Percentiles rank a stretch among this genome's conserved stretches.
Evolutionary conservation across 1,139 yeast genomes (phyloP).

Genomic region (Yamadazyma oceani): DNA sequence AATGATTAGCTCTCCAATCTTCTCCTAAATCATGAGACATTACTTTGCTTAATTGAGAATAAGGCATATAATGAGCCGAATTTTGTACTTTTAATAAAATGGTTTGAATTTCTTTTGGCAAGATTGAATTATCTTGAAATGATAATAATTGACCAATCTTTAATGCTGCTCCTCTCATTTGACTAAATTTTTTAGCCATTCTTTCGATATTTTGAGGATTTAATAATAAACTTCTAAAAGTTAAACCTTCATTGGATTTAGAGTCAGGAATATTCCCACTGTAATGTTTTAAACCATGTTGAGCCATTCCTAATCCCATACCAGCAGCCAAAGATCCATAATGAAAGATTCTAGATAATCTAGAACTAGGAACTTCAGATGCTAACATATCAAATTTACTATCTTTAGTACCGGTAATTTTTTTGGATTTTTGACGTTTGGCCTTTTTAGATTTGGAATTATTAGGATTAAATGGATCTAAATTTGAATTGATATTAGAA

Average conservation of each 20-base stretch:
- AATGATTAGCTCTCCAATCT: constrained; percentile 71
- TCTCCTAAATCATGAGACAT: constrained; percentile 72
- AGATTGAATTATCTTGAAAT: constrained; percentile 82
- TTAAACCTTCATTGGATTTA: constrained; percentile 40
- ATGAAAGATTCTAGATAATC: constrained; percentile 85
- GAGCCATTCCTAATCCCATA: constrained; percentile 80
- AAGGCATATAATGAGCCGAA: constrained; percentile 96
- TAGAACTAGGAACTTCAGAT: constrained; percentile 80
- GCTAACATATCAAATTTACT: constrained; percentile 19
- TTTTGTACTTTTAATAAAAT: constrained; percentile 85
- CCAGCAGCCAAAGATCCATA: constrained; percentile 94
- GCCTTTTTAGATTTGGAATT: constrained; percentile 4
- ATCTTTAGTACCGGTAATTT: constrained; percentile 11
- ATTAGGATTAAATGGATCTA: constrained; percentile 11
- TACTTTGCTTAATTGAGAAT: constrained; percentile 78
- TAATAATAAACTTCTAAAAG: constrained; percentile 62
- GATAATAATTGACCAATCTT: constrained; percentile 95
- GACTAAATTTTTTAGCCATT: constrained; percentile 80
- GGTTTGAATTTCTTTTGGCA: constrained; percentile 83
- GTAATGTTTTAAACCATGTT: constrained; percentile 71
- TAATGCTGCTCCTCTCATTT: constrained; percentile 98
- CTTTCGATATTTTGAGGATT: constrained; percentile 84
- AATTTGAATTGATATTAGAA: constrained; percentile 8
- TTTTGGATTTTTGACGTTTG: constrained; percentile 4
- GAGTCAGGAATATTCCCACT: constrained; percentile 33